A percentile compares a stretch with the other conserved stretches of the same genome.
Evolutionary conservation across 768 basidiomycete species (phyloP).

Genomic region (Boletus sp.): DNA sequence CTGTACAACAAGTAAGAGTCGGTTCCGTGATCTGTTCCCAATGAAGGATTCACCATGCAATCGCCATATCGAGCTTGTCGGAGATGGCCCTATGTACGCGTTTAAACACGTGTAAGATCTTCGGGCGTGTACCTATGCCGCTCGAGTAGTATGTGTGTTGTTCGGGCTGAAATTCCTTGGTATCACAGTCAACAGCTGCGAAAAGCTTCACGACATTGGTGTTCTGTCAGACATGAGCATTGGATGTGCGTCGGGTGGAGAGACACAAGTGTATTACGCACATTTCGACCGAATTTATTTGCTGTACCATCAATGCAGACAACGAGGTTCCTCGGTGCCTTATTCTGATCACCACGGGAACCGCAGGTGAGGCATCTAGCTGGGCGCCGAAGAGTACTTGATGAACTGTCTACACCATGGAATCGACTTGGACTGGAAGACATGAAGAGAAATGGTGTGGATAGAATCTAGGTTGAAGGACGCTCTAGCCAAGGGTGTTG

Average conservation of each 20-base stretch:
- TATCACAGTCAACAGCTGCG: constrained; percentile 18
- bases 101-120: constrained; percentile 22
- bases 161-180: constrained; percentile 8
- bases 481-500: too few species aligned
- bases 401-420: not conserved
- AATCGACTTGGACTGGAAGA: constrained; percentile 5
- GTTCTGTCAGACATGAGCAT: constrained; percentile 23
- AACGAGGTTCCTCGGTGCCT: constrained; percentile 12
- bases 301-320: constrained; percentile 22
- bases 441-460: not conserved
- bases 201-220: constrained; percentile 37
- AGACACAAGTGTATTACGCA: not conserved
- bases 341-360: not conserved
- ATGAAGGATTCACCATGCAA: constrained; percentile 32
- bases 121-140: constrained; percentile 36
- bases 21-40: not conserved
- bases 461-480: too few species aligned
- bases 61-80: constrained; percentile 33
- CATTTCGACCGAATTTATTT: constrained; percentile 20
- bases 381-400: not conserved
- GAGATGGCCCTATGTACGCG: constrained; percentile 11
- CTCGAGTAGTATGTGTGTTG: constrained; percentile 37
- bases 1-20: constrained; percentile 12
- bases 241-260: not conserved
- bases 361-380: constrained; percentile 9